Evolutionary conservation across 805 yeast genomes (phyloP).

Genomic region (Nakazawaea ernobii): DNA sequence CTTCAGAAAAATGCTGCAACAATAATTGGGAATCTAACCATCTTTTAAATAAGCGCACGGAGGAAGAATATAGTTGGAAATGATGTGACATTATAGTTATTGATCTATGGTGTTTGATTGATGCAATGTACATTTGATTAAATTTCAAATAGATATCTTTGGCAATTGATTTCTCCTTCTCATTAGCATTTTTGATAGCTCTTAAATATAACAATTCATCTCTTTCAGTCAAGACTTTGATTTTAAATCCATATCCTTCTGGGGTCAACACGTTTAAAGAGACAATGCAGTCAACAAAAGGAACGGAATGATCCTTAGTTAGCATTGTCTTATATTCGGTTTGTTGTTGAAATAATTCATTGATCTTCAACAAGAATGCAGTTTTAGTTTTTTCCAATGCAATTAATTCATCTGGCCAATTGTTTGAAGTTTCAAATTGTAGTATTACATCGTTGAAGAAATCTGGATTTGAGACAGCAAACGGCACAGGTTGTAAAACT

Average conservation of each 20-base stretch:
- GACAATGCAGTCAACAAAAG: slow-evolving; percentile 55
- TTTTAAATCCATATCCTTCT: slow-evolving; percentile 81
- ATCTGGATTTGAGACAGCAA: slow-evolving; percentile 67
- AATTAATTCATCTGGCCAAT: slow-evolving; percentile 91
- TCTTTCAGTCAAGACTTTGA: slow-evolving; percentile 75
- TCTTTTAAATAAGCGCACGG: slow-evolving; percentile 77
- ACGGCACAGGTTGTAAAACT: slow-evolving; percentile 74
- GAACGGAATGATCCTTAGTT: slow-evolving; percentile 60
- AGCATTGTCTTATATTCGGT: slow-evolving; percentile 53
- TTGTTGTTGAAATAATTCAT: slow-evolving; percentile 40
- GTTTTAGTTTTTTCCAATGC: slow-evolving; percentile 87
- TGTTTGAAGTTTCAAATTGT: slow-evolving; percentile 84
- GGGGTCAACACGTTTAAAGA: slow-evolving; percentile 69
- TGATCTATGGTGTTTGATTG: slow-evolving; percentile 77
- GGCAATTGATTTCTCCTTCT: slow-evolving; percentile 50
- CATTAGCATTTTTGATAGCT: slow-evolving; percentile 62
- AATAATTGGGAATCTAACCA: slow-evolving; percentile 87
- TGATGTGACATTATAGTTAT: slow-evolving; percentile 65
- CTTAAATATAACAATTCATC: slow-evolving; percentile 72
- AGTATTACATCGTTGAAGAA: slow-evolving; percentile 75
- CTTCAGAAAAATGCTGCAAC: slow-evolving; percentile 67
- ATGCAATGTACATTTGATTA: slow-evolving; percentile 57
- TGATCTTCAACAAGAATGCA: slow-evolving; percentile 74
- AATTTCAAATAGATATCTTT: slow-evolving; percentile 62
- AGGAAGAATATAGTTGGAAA: slow-evolving; percentile 68